Evolutionary conservation across 2,329 filamentous ascomycete species (phyloP), one percentile per base, ranked within the genome.

Genomic region (Westerdykella aurantiaca): DNA sequence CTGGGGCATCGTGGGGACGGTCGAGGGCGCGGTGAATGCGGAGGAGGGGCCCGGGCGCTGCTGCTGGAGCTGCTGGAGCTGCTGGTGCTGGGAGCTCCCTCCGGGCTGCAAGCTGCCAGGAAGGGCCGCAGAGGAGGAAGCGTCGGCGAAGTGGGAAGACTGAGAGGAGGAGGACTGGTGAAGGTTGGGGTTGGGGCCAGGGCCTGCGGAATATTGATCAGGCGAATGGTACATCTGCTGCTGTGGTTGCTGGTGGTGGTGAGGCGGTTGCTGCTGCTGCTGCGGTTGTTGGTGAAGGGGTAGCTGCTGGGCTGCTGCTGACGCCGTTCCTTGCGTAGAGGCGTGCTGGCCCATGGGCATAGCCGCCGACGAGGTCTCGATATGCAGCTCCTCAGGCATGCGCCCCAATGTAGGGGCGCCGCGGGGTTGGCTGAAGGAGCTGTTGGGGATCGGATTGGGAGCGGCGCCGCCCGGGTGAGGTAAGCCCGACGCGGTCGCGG

Each of bases 71-170:
- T 21, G 67, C 40, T 47, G 71, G 18, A 4, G 18, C 18, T 21
- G 67, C 40, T 47, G 71, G 48, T 63, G 67, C 69, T 69, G 38
- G 37, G 66, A 62, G 49, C 69, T 70, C 31, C 76, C 77, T 33
- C 67, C 69, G 29, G 69, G 50, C 59, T 83, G 81, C 34, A 85
- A 69, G 41, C 79, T 76, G 46, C 80, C 80, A 14, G 82, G 82
- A 4, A 85, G 66, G 44, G 70, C 64, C 47, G 63, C 61, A 37
- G 67, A 53, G 17, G 61, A 42, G 43, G 51, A 55, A n/a, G 47
- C 35, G 18, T 21, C 42, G 42, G 69, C 64, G 58, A 75, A 79
- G 47, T 77, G 74, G 23, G 63, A 55, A 43, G 33, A 12, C n/a
- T 18, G n/a, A 64, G 60, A 45, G 65, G 61, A 45, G 65, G 61